Evolutionary conservation across 2,329 filamentous ascomycete genomes (phyloP).

Genomic region (Phoma sp.): DNA sequence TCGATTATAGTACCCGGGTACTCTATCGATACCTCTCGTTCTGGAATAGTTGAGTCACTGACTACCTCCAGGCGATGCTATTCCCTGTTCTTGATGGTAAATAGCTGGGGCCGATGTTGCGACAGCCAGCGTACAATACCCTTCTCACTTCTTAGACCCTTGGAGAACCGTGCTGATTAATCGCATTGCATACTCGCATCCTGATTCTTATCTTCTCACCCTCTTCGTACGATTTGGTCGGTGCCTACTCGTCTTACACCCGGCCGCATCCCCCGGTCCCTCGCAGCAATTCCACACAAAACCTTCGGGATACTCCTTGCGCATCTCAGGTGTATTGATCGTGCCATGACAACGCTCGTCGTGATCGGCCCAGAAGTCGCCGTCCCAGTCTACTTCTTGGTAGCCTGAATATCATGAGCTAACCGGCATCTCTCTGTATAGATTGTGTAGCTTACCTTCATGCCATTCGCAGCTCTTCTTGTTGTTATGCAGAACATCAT

Average conservation of each 20-base stretch:
- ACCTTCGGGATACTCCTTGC: not conserved
- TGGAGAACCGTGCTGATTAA: too few species aligned
- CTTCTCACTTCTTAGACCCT: too few species aligned
- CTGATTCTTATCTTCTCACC: not conserved
- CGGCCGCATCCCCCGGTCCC: not conserved
- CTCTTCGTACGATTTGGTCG: not conserved
- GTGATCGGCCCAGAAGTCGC: not conserved
- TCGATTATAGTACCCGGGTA: too few species aligned
- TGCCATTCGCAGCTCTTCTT: not conserved
- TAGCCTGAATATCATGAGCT: too few species aligned
- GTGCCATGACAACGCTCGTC: not conserved
- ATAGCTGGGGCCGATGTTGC: too few species aligned
- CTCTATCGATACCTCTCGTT: too few species aligned
- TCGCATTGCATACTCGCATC: too few species aligned
- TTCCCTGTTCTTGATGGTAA: too few species aligned
- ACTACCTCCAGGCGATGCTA: too few species aligned
- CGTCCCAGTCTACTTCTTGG: not conserved
- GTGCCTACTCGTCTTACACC: not conserved
- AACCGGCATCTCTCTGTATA: too few species aligned
- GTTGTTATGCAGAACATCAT: not conserved
- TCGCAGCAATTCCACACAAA: not conserved
- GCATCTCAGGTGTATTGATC: not conserved
- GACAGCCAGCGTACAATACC: too few species aligned
- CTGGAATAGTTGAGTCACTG: too few species aligned
- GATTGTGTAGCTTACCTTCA: not conserved